These are phyloP conservation scores for Gracilaria gracilis DNA, from an alignment of 23 red algal species.

Conservation along the genomic window DNA sequence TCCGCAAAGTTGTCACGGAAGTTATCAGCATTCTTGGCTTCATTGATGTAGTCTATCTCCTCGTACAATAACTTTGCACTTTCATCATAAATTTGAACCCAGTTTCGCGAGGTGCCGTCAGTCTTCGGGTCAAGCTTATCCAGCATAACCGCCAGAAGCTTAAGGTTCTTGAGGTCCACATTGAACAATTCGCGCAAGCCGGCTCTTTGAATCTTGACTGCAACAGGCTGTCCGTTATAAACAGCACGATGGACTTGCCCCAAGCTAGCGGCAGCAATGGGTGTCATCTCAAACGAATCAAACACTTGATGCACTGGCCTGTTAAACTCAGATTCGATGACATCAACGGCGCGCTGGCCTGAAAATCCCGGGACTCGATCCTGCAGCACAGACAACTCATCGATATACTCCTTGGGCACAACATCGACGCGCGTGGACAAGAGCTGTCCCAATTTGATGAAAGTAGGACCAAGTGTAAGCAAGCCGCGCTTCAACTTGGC, in stretches of 20 bases:
- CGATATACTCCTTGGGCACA: constrained; percentile 85
- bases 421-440: constrained; percentile 92
- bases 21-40: constrained; percentile 83
- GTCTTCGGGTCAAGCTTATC: constrained; percentile 83
- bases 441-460: constrained; percentile 98
- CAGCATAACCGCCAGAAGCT: constrained; percentile 74
- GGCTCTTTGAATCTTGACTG: constrained; percentile 94
- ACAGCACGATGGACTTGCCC: constrained; percentile 96
- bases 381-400: constrained; percentile 84
- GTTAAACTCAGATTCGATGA: constrained; percentile 85
- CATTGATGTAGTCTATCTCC: constrained; percentile 95
- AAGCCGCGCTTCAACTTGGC: constrained; percentile 60
- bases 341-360: constrained; percentile 61
- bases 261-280: constrained; percentile 95
- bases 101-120: constrained; percentile 84
- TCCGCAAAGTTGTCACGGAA: constrained; percentile 86
- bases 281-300: constrained; percentile 80
- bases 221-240: constrained; percentile 77
- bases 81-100: constrained; percentile 94
- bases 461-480: constrained; percentile 88
- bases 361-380: constrained; percentile 92
- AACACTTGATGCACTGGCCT: constrained; percentile 68
- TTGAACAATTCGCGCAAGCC: constrained; percentile 93
- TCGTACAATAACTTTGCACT: constrained; percentile 91
- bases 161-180: constrained; percentile 95